A percentile compares a stretch with the other conserved stretches of the same genome.
These are phyloP conservation scores for Gnomoniopsis sp. DNA, from an alignment of 2,329 filamentous ascomycete genomes.

Conservation along the genomic window DNA sequence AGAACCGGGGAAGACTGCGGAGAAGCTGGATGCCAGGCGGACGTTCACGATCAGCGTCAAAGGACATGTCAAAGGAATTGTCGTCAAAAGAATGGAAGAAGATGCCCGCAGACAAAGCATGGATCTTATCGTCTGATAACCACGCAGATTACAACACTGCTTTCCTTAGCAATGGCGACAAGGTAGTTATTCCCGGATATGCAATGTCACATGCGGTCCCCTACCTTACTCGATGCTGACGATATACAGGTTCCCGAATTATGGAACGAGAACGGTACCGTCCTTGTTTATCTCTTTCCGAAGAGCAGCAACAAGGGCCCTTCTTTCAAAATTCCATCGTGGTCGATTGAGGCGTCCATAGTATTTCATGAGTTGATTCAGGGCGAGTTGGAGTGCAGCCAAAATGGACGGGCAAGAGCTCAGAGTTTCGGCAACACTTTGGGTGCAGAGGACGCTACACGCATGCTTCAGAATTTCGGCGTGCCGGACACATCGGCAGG, in stretches of 20 bases:
- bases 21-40: slow-evolving; percentile 53
- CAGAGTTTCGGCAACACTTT: slow-evolving; percentile 48
- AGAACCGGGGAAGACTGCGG: slow-evolving; percentile 41
- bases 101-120: slow-evolving; percentile 33
- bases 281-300: slow-evolving; percentile 56
- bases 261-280: slow-evolving; percentile 59
- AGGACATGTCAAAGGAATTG: not conserved
- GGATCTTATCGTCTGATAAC: slow-evolving; percentile 52
- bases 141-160: slow-evolving; percentile 54
- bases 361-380: slow-evolving; percentile 53
- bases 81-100: slow-evolving; percentile 34
- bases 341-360: slow-evolving; percentile 51
- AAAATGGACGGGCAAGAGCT: slow-evolving; percentile 31
- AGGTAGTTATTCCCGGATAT: slow-evolving; percentile 34
- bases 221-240: slow-evolving; percentile 1
- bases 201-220: too few species aligned
- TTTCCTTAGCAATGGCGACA: slow-evolving; percentile 51
- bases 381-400: slow-evolving; percentile 36
- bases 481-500: slow-evolving; percentile 31
- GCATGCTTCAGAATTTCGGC: not conserved
- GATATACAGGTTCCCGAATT: slow-evolving; percentile 56
- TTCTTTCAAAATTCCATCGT: slow-evolving; percentile 58
- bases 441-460: slow-evolving; percentile 44
- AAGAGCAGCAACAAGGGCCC: slow-evolving; percentile 47
- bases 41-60: slow-evolving; percentile 45